Percentiles rank a stretch among this genome's conserved stretches.
Evolutionary conservation across 345 rosid species (phyloP).

Genomic region (Boechera retrofracta): DNA sequence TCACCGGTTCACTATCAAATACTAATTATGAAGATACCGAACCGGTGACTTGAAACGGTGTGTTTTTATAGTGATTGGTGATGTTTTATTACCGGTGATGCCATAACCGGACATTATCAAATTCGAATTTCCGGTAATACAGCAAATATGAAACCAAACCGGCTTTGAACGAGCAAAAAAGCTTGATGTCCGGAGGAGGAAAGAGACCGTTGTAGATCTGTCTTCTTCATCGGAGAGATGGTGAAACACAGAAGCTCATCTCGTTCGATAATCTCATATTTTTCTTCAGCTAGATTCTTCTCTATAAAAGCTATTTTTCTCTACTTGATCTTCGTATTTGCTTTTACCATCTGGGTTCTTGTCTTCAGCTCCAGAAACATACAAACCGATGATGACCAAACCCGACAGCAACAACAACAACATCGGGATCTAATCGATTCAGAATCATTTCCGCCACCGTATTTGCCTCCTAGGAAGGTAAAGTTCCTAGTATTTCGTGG

Average conservation of each 20-base stretch:
- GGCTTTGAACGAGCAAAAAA: conserved; percentile 26
- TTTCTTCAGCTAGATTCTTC: conserved; percentile 40
- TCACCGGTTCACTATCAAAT: neutral
- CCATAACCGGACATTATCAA: neutral
- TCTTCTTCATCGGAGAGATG: conserved; percentile 34
- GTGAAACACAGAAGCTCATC: conserved; percentile 44
- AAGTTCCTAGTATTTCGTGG: conserved; percentile 6
- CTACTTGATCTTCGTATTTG: conserved; percentile 44
- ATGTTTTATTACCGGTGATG: neutral
- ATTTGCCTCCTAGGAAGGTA: conserved; percentile 41
- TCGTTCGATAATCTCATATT: conserved; percentile 34
- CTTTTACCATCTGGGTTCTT: conserved; percentile 44
- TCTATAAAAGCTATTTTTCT: conserved; percentile 38
- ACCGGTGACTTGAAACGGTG: neutral
- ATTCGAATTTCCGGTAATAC: neutral
- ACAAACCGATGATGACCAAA: conserved; percentile 50
- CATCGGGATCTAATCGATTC: conserved; percentile 34
- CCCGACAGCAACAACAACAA: conserved; percentile 15
- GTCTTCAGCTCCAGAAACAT: conserved; percentile 46
- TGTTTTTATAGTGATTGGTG: neutral
- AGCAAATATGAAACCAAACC: conserved; percentile 23
- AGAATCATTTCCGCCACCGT: conserved; percentile 31
- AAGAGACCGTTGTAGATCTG: conserved; percentile 52
- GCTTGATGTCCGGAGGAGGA: conserved; percentile 23
- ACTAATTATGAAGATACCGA: no score